phyloP scores from a whole-genome alignment of 2,329 filamentous ascomycete species.

The Colletotrichum chrysophilum region DNA sequence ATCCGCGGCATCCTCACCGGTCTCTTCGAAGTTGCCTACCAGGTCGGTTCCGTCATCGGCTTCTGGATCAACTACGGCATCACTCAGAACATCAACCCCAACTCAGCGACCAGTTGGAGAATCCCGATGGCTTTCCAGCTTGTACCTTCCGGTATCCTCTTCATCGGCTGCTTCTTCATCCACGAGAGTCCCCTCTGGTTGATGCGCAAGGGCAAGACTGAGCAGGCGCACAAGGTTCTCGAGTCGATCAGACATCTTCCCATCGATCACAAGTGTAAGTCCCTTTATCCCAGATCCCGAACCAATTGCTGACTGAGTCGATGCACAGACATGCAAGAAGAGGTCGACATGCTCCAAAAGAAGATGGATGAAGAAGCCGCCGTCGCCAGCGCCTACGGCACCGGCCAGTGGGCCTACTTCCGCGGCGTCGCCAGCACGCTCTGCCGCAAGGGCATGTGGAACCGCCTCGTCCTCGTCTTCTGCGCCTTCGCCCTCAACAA shows the following conservation, averaged over 20 bases:
- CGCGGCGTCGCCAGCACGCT: slow-evolving; percentile 39
- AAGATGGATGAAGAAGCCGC: slow-evolving; percentile 38
- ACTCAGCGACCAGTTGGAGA: slow-evolving; percentile 44
- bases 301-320: fast-evolving
- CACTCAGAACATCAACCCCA: slow-evolving; percentile 40
- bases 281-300: fast-evolving
- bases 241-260: slow-evolving; percentile 49
- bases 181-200: slow-evolving; percentile 26
- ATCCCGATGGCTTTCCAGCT: slow-evolving; percentile 55
- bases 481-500: slow-evolving; percentile 44
- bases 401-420: slow-evolving; percentile 37
- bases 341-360: slow-evolving; percentile 50
- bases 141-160: slow-evolving; percentile 46
- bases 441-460: slow-evolving; percentile 43
- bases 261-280: slow-evolving; percentile 33
- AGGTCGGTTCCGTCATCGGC: slow-evolving; percentile 55
- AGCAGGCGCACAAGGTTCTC: slow-evolving; percentile 37
- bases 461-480: slow-evolving; percentile 41
- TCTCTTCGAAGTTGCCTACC: slow-evolving; percentile 58
- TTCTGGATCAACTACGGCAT: slow-evolving; percentile 57
- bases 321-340: slow-evolving; percentile 44
- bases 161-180: slow-evolving; percentile 49
- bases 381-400: slow-evolving; percentile 36
- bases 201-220: slow-evolving; percentile 21
- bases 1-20: slow-evolving; percentile 64